Evolutionary conservation across 2,329 filamentous ascomycete species (phyloP).

Genomic region (Cladorrhinum sp.): DNA sequence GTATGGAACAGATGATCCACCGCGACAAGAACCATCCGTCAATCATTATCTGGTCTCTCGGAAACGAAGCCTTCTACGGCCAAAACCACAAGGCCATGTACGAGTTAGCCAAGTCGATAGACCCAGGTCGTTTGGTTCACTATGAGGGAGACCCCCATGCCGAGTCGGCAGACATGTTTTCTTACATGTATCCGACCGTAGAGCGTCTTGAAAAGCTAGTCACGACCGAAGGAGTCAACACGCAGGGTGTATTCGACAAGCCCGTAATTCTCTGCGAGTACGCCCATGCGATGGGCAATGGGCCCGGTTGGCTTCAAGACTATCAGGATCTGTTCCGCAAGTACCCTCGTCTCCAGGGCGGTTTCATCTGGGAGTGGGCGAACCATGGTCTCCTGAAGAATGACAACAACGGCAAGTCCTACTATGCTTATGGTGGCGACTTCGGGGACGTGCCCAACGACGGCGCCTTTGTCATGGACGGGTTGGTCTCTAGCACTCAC

Average conservation of each 20-base stretch:
- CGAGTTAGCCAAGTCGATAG: conserved; percentile 55
- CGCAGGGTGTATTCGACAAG: conserved; percentile 48
- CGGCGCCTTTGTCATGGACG: conserved; percentile 61
- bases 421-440: conserved; percentile 60
- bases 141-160: conserved; percentile 65
- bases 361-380: conserved; percentile 66
- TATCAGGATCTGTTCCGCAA: conserved; percentile 63
- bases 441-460: conserved; percentile 62
- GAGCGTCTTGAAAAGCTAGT: conserved; percentile 48
- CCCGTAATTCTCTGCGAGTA: conserved; percentile 60
- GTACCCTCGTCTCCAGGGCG: conserved; percentile 61
- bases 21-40: conserved; percentile 69
- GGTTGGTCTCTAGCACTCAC: conserved; percentile 52
- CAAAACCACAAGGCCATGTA: conserved; percentile 68
- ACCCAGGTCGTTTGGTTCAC: conserved; percentile 59
- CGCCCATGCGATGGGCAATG: conserved; percentile 69
- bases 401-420: conserved; percentile 41
- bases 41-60: conserved; percentile 71
- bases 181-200: conserved; percentile 63
- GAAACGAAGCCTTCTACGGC: conserved; percentile 72
- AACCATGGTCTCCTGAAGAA: conserved; percentile 57
- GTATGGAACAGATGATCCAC: conserved; percentile 61
- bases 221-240: conserved; percentile 40
- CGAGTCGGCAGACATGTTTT: conserved; percentile 61
- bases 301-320: conserved; percentile 66